A percentile compares a stretch with the other conserved stretches of the same genome.
Evolutionary conservation across 2,329 filamentous ascomycete species (phyloP).

Genomic region (Trichoderma simmonsii): DNA sequence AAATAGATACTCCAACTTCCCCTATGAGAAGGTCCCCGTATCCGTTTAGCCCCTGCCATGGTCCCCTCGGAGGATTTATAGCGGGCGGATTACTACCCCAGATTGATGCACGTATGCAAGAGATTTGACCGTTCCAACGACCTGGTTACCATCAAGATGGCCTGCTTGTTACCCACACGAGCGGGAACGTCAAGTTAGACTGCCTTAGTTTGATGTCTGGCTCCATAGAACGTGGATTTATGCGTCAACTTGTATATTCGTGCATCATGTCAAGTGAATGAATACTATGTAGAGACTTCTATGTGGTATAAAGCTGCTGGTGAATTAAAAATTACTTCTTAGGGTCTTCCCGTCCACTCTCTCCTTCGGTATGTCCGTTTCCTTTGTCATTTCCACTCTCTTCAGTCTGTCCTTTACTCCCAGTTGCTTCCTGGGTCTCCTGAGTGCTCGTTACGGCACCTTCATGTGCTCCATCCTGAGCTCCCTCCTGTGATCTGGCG

Average conservation of each 20-base stretch:
- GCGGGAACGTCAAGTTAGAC: neutral
- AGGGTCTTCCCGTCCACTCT: neutral
- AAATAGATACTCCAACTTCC: neutral
- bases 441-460: neutral
- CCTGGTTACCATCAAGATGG: neutral
- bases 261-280: neutral
- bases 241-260: neutral
- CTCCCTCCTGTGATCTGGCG: neutral
- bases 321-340: neutral
- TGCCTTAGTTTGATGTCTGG: neutral
- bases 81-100: neutral
- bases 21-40: neutral
- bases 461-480: neutral
- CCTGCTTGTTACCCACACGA: neutral
- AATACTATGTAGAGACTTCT: neutral
- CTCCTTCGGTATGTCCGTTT: neutral
- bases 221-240: neutral
- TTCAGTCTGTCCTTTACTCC: neutral
- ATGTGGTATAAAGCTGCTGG: neutral
- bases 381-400: neutral
- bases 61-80: neutral
- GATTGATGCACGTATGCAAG: neutral
- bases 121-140: neutral
- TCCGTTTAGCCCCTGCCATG: neutral
- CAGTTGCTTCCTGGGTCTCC: neutral